These are phyloP conservation scores for Cucumis hystrix DNA, from an alignment of 306 rosid species.

Conservation along the genomic window DNA sequence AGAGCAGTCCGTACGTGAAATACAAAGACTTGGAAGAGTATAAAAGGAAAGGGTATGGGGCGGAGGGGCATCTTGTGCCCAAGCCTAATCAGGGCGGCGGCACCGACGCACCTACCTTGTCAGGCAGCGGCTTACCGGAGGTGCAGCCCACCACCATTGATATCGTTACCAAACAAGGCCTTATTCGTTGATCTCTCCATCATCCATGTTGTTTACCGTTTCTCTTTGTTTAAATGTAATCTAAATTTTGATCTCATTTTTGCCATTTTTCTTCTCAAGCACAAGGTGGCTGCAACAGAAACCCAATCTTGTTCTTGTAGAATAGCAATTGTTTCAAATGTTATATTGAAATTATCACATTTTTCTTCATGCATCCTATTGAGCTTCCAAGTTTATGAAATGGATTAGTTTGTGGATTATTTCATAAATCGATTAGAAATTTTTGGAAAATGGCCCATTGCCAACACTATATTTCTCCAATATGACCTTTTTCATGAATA, in stretches of 20 bases:
- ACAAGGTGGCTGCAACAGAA: neutral
- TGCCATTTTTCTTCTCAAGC: neutral
- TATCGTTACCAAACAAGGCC: constrained; percentile 1
- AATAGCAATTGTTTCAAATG: neutral
- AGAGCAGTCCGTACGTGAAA: constrained; percentile 15
- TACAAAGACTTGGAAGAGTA: constrained; percentile 13
- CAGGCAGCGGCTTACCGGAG: constrained; percentile 11
- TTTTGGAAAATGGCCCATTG: no score
- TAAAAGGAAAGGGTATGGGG: constrained; percentile 2
- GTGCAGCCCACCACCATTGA: neutral
- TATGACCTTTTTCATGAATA: no score
- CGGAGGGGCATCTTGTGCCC: constrained; percentile 6
- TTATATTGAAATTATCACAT: neutral
- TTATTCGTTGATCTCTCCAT: neutral
- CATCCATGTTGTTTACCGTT: neutral
- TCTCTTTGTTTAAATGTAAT: neutral
- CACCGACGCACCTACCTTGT: constrained; percentile 15
- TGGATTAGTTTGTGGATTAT: no score
- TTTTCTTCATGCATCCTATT: neutral
- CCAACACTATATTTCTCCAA: no score
- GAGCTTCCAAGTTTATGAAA: neutral
- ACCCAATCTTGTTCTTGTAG: neutral
- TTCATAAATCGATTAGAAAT: no score
- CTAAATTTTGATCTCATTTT: neutral
- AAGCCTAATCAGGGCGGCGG: neutral